Percentiles rank a stretch among this genome's conserved stretches.
These are phyloP conservation scores for Ophiorrhiza pumila DNA, from an alignment of 257 asterid species.

Conservation along the genomic window DNA sequence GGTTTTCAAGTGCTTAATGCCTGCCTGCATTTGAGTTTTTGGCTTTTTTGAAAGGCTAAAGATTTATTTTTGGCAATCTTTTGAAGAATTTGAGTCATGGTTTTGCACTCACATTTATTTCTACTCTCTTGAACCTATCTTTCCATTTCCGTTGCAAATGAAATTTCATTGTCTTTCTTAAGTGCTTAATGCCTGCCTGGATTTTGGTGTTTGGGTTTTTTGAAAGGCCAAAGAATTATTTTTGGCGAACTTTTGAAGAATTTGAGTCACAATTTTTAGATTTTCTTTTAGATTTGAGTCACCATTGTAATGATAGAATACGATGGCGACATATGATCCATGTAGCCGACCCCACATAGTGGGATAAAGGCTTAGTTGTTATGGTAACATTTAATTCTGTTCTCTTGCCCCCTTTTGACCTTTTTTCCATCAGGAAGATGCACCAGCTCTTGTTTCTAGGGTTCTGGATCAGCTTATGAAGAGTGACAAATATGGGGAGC, in stretches of 20 bases:
- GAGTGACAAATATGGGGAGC: slow-evolving; percentile 97
- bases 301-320: no score
- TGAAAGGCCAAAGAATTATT: background rate
- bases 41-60: background rate
- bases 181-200: background rate
- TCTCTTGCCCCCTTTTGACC: background rate
- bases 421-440: slow-evolving; percentile 67
- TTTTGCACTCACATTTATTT: no score
- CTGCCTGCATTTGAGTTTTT: background rate
- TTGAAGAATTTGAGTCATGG: background rate
- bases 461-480: slow-evolving; percentile 83
- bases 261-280: background rate
- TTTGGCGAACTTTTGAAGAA: background rate
- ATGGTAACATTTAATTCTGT: background rate
- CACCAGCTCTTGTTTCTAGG: slow-evolving; percentile 70
- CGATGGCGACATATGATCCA: no score
- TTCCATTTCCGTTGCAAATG: no score
- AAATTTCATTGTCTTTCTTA: background rate
- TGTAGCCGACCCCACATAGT: no score
- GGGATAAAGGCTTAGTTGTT: no score
- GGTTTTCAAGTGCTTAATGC: background rate
- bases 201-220: background rate
- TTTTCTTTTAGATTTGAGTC: no score
- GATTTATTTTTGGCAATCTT: background rate
- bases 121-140: no score